These are phyloP conservation scores for Rhizophagus prolifer DNA, from an alignment of 192 early-diverging fungal genomes.

Conservation along the genomic window DNA sequence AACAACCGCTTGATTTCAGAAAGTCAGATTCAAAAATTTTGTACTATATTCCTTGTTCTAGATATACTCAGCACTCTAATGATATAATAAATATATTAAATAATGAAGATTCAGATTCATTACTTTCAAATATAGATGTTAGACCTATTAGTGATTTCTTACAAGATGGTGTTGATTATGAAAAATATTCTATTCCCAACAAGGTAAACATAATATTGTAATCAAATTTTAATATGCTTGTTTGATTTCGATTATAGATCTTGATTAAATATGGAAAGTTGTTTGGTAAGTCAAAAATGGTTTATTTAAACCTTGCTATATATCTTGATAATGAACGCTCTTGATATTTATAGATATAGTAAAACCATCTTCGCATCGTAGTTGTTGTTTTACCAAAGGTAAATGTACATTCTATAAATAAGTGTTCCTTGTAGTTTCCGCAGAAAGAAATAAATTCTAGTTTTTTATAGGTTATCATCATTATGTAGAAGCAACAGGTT, in stretches of 20 bases:
- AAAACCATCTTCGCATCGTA: slow-evolving; percentile 54
- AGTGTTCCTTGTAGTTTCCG: no score
- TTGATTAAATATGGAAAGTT: slow-evolving; percentile 51
- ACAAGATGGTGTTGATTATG: slow-evolving; percentile 35
- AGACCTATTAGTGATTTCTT: slow-evolving; percentile 30
- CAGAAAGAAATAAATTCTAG: no score
- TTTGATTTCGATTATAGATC: slow-evolving; percentile 27
- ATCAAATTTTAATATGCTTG: no score
- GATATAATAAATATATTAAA: slow-evolving; percentile 32
- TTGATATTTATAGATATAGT: slow-evolving; percentile 54
- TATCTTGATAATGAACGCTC: no score
- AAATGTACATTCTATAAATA: not conserved
- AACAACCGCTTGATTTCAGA: not conserved
- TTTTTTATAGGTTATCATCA: slow-evolving; percentile 60
- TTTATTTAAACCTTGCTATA: not conserved
- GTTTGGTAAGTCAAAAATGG: slow-evolving; percentile 41
- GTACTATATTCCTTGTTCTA: slow-evolving; percentile 6
- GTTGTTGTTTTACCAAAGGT: slow-evolving; percentile 84
- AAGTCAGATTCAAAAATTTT: not conserved
- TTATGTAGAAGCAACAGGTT: slow-evolving; percentile 60
- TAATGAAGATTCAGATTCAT: slow-evolving; percentile 10
- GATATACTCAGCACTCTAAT: slow-evolving; percentile 1
- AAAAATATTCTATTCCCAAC: slow-evolving; percentile 49
- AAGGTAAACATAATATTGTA: slow-evolving; percentile 23
- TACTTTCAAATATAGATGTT: slow-evolving; percentile 34